Percentiles rank a stretch among this genome's conserved stretches.
Conservation (phyloP, 2,329 filamentous ascomycete genomes). For the Rosellinia necatrix region DNA sequence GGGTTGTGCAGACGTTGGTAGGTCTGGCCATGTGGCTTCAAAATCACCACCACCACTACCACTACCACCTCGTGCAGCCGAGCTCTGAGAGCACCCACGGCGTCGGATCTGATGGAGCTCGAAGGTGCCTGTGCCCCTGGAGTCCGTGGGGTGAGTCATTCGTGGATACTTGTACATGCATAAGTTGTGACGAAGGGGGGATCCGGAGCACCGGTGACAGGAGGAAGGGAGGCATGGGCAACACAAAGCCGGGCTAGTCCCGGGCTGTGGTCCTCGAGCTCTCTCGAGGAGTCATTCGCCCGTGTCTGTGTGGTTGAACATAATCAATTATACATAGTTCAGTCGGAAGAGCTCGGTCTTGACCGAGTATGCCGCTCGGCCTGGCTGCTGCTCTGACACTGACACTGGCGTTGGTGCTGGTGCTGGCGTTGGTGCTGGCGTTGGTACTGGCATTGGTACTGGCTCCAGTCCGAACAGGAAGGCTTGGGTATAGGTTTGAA, state of each 20-base stretch:
- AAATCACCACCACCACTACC: constrained; percentile 10
- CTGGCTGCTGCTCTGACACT: constrained; percentile 6
- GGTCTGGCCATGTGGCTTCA: constrained; percentile 10
- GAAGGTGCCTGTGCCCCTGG: background rate
- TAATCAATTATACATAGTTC: too few relatives aligned
- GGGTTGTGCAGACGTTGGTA: background rate
- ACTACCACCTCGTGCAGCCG: too few relatives aligned
- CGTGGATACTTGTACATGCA: too few relatives aligned
- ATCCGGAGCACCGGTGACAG: constrained; percentile 8
- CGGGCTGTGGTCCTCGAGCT: constrained; percentile 2
- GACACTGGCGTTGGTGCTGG: constrained; percentile 3
- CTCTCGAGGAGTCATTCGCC: too few relatives aligned
- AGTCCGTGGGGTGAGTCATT: constrained; percentile 17
- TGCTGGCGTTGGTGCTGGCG: constrained; percentile 5
- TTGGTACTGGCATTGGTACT: background rate
- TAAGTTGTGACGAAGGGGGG: constrained; percentile 21
- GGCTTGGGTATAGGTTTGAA: constrained; percentile 3
- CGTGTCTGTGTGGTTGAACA: too few relatives aligned
- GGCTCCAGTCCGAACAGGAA: background rate
- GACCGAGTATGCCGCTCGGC: constrained; percentile 18
- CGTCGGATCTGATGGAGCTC: constrained; percentile 8
- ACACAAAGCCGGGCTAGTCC: constrained; percentile 4
- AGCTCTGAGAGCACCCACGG: background rate
- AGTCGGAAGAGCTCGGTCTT: constrained; percentile 9
- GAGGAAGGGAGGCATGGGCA: constrained; percentile 3